Percentiles rank a stretch among this genome's conserved stretches.
Conservation (phyloP, 768 basidiomycete genomes). For the Amanita subjunquillea region DNA sequence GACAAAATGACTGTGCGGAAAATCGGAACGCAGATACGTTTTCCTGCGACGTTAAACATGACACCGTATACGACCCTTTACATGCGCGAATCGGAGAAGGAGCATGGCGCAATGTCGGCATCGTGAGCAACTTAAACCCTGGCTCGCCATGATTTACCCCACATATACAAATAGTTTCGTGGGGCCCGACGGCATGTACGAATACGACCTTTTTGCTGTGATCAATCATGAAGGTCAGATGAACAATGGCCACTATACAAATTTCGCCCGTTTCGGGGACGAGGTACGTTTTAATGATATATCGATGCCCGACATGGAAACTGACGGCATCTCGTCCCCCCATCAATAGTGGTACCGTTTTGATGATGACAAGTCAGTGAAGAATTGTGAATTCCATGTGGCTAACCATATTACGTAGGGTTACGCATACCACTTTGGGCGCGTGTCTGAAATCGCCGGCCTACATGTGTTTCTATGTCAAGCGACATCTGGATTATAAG, state of each 20-base stretch:
- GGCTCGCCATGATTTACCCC: neutral
- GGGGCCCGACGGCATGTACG: conserved; percentile 63
- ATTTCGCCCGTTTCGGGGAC: conserved; percentile 74
- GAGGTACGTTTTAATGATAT: conserved; percentile 43
- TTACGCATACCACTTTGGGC: conserved; percentile 58
- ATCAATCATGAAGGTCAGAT: conserved; percentile 93
- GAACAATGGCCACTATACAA: conserved; percentile 92
- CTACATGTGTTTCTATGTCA: conserved; percentile 96
- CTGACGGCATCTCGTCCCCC: neutral
- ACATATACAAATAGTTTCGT: conserved; percentile 23
- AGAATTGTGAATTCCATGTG: neutral
- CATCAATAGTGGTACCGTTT: conserved; percentile 76
- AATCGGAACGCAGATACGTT: conserved; percentile 73
- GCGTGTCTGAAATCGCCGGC: conserved; percentile 64
- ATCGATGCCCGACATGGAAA: neutral
- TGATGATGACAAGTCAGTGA: conserved; percentile 82
- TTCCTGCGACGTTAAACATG: conserved; percentile 84
- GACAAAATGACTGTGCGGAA: conserved; percentile 67
- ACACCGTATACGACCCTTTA: conserved; percentile 68
- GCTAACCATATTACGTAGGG: conserved; percentile 27
- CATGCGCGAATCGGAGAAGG: conserved; percentile 42
- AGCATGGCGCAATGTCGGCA: conserved; percentile 16
- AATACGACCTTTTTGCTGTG: conserved; percentile 88
- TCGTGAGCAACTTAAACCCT: conserved; percentile 17
- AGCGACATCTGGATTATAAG: conserved; percentile 80